phyloP scores from a whole-genome alignment of 2,329 filamentous ascomycete genomes.

The Epichloe hybrida region DNA sequence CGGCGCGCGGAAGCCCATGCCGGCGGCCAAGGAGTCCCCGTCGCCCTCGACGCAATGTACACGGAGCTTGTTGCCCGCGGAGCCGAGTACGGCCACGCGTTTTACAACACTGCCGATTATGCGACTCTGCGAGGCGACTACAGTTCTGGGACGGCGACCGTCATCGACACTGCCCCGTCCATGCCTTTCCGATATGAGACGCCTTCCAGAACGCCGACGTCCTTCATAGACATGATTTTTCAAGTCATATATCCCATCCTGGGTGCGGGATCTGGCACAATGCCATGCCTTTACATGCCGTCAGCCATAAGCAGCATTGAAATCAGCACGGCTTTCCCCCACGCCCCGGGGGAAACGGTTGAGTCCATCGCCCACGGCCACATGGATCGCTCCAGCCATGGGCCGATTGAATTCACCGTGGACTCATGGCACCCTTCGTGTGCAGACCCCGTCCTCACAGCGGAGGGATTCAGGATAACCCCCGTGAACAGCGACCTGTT shows the following conservation, averaged over 20 bases:
- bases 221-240: slow-evolving; percentile 31
- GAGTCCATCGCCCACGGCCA: slow-evolving; percentile 15
- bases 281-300: slow-evolving; percentile 24
- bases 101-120: slow-evolving; percentile 10
- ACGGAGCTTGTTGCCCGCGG: slow-evolving; percentile 12
- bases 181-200: slow-evolving; percentile 34
- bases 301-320: slow-evolving; percentile 18
- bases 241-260: slow-evolving; percentile 27
- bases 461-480: slow-evolving; percentile 25
- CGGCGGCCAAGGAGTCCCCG: neutral
- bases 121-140: slow-evolving; percentile 15
- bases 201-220: slow-evolving; percentile 28
- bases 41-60: slow-evolving; percentile 13
- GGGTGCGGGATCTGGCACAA: slow-evolving; percentile 17
- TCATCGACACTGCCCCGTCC: slow-evolving; percentile 27
- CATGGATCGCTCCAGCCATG: slow-evolving; percentile 10
- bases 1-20: neutral
- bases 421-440: slow-evolving; percentile 18
- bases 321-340: slow-evolving; percentile 14
- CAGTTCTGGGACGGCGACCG: neutral
- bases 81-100: slow-evolving; percentile 14
- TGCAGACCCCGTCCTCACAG: slow-evolving; percentile 19
- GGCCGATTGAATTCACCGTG: slow-evolving; percentile 20
- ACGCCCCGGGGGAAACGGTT: slow-evolving; percentile 14
- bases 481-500: slow-evolving; percentile 23